These are phyloP conservation scores for Pochonia chlamydosporia DNA, from an alignment of 2,329 filamentous ascomycete genomes.

Conservation along the genomic window DNA sequence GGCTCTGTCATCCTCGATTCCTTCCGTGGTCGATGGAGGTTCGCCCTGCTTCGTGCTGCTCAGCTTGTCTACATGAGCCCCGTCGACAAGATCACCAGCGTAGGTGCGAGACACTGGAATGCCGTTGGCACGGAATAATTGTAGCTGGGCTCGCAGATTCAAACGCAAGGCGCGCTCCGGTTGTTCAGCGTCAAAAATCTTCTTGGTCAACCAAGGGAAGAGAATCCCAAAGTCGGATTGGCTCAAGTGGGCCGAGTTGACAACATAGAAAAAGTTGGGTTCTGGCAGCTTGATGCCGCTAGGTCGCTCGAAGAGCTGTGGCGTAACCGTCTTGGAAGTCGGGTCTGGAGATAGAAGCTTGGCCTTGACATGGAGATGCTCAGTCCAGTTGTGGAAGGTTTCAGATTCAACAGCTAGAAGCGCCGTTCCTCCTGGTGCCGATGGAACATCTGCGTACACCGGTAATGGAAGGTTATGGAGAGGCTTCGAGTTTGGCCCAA, in stretches of 20 bases:
- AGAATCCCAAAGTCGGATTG: slow-evolving; percentile 81
- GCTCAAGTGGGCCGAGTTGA: slow-evolving; percentile 69
- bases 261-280: slow-evolving; percentile 70
- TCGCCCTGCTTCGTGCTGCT: slow-evolving; percentile 15
- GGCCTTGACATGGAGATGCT: slow-evolving; percentile 65
- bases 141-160: slow-evolving; percentile 53
- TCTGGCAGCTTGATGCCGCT: slow-evolving; percentile 37
- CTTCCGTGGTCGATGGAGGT: slow-evolving; percentile 23
- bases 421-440: slow-evolving; percentile 48
- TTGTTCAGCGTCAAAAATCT: slow-evolving; percentile 50
- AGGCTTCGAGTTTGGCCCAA: slow-evolving; percentile 54
- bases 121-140: slow-evolving; percentile 46
- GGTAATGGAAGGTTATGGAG: slow-evolving; percentile 72
- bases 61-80: slow-evolving; percentile 31
- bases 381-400: slow-evolving; percentile 71
- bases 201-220: slow-evolving; percentile 65
- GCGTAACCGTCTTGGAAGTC: slow-evolving; percentile 31
- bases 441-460: slow-evolving; percentile 48
- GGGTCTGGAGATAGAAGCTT: slow-evolving; percentile 57
- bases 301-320: slow-evolving; percentile 35
- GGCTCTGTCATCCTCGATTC: slow-evolving; percentile 40
- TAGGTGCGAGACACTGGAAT: slow-evolving; percentile 45
- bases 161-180: slow-evolving; percentile 54
- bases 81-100: slow-evolving; percentile 44
- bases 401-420: slow-evolving; percentile 69